phyloP scores from a whole-genome alignment of 192 early-diverging fungal species.

The Spinellus fusiger region DNA sequence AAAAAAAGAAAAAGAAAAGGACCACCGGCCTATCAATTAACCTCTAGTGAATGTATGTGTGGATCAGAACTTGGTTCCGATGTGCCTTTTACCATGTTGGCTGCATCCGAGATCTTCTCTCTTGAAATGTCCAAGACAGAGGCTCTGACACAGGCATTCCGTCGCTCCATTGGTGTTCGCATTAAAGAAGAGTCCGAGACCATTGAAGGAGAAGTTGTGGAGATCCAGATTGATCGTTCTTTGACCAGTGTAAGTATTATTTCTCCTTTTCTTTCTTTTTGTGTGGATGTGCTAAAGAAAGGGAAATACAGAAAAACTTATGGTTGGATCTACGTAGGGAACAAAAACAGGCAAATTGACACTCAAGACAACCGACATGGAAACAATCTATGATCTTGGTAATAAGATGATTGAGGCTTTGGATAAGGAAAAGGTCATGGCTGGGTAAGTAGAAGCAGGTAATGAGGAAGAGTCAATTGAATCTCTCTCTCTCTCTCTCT shows the following conservation, averaged over 20 bases:
- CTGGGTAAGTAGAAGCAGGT: conserved; percentile 52
- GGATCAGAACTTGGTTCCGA: conserved; percentile 78
- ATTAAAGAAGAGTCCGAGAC: conserved; percentile 99
- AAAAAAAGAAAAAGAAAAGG: neutral
- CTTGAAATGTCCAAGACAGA: conserved; percentile 99
- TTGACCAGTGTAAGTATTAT: conserved; percentile 72
- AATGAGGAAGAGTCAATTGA: neutral
- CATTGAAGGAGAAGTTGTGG: conserved; percentile 98
- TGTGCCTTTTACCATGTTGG: conserved; percentile 96
- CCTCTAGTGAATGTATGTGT: neutral
- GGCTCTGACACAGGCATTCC: conserved; percentile 95
- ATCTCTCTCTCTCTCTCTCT: neutral
- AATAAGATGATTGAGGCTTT: conserved; percentile 98
- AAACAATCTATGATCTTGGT: conserved; percentile 97
- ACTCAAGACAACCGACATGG: conserved; percentile 99
- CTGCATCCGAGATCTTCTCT: conserved; percentile 97
- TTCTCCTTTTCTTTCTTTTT: conserved; percentile 1
- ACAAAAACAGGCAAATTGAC: conserved; percentile 97
- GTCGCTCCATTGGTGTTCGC: conserved; percentile 93
- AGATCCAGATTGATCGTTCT: conserved; percentile 94
- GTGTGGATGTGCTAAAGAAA: neutral
- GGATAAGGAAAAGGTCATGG: conserved; percentile 97
- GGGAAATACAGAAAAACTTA: neutral
- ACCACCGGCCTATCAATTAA: neutral
- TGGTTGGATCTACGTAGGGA: conserved; percentile 43